These are phyloP conservation scores for Penicillium sp. DNA, from an alignment of 2,329 filamentous ascomycete genomes.

Conservation along the genomic window DNA sequence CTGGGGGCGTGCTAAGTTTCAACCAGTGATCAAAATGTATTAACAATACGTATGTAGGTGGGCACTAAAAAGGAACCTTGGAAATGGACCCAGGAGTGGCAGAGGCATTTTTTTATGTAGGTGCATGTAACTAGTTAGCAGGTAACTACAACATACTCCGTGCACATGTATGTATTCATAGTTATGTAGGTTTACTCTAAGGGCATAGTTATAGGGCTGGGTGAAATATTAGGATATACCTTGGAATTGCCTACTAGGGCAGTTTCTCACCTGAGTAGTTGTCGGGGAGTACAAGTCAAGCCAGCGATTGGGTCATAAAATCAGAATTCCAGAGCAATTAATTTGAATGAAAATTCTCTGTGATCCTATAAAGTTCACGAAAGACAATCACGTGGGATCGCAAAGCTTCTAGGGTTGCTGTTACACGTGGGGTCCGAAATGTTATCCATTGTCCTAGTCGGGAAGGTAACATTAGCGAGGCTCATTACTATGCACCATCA, in stretches of 20 bases:
- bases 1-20: neutral
- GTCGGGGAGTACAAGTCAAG: neutral
- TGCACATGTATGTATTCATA: neutral
- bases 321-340: neutral
- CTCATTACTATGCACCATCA: neutral
- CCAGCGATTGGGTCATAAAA: neutral
- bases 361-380: neutral
- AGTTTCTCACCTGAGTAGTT: neutral
- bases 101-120: neutral
- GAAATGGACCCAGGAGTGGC: neutral
- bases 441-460: neutral
- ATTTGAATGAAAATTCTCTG: neutral
- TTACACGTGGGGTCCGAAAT: neutral
- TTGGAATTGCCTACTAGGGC: neutral
- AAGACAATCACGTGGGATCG: neutral
- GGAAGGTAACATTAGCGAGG: neutral
- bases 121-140: neutral
- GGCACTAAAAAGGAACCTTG: neutral
- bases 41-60: neutral
- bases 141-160: neutral
- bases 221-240: neutral
- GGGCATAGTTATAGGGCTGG: neutral
- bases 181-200: neutral
- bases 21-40: neutral
- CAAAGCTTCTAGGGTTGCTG: neutral